Evolutionary conservation across 805 yeast genomes (phyloP).

Genomic region (Cyberlindnera americana): DNA sequence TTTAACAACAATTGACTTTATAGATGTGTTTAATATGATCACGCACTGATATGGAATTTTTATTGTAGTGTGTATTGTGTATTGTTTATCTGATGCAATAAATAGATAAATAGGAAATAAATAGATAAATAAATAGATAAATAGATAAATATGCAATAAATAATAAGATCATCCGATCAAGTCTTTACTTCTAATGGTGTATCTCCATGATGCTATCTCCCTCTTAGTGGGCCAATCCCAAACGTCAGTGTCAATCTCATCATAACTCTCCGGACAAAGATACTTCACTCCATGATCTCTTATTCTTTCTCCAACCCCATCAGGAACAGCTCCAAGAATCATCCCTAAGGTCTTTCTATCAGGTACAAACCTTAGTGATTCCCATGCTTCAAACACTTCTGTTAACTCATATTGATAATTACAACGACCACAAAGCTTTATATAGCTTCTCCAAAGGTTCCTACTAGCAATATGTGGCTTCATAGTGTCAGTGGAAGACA

Average conservation of each 20-base stretch:
- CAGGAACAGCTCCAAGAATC: conserved; percentile 31
- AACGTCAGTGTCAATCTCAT: conserved; percentile 13
- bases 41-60: too few relatives aligned
- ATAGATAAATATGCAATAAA: conserved; percentile 4
- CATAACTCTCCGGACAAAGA: conserved; percentile 11
- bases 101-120: conserved; percentile 4
- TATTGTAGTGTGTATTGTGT: neutral
- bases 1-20: conserved; percentile 5
- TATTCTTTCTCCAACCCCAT: conserved; percentile 32
- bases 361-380: conserved; percentile 42
- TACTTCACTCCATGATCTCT: conserved; percentile 32
- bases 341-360: conserved; percentile 35
- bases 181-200: neutral
- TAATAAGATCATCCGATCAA: neutral
- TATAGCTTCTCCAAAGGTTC: conserved; percentile 49
- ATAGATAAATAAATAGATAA: conserved; percentile 1
- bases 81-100: neutral
- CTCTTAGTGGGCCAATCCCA: conserved; percentile 37
- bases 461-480: conserved; percentile 39
- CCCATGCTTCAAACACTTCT: conserved; percentile 53
- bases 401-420: conserved; percentile 47
- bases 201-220: conserved; percentile 24
- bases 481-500: conserved; percentile 22
- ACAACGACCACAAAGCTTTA: conserved; percentile 44
- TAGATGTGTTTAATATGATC: neutral